A percentile compares a stretch with the other conserved stretches of the same genome.
Evolutionary conservation across 2,329 filamentous ascomycete species (phyloP).

Genomic region (Aspergillus versicolor): DNA sequence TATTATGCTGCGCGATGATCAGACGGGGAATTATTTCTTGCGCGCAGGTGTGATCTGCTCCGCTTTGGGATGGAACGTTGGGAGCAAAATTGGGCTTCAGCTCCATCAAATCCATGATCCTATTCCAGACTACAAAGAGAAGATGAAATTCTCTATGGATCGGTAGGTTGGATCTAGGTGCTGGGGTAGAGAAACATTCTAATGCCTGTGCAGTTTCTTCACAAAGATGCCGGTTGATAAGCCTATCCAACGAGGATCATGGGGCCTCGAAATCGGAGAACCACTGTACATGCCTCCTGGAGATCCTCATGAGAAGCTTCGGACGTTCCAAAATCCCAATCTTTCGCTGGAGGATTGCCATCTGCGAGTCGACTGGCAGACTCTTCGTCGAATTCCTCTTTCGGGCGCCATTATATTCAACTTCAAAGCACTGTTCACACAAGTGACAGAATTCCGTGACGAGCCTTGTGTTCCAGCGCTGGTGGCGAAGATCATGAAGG

Average conservation of each 20-base stretch:
- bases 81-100: constrained; percentile 68
- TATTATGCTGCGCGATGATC: constrained; percentile 69
- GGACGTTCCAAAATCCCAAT: constrained; percentile 57
- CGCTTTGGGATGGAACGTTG: constrained; percentile 75
- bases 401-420: constrained; percentile 79
- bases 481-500: constrained; percentile 65
- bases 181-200: background rate
- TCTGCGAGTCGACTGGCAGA: constrained; percentile 86
- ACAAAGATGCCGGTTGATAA: constrained; percentile 71
- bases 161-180: constrained; percentile 50
- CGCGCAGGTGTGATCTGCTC: constrained; percentile 77
- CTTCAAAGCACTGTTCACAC: constrained; percentile 84
- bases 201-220: constrained; percentile 62
- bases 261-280: constrained; percentile 74
- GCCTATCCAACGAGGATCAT: constrained; percentile 80
- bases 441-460: constrained; percentile 64
- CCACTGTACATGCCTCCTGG: constrained; percentile 74
- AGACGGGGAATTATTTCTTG: constrained; percentile 71
- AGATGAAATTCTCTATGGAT: constrained; percentile 87
- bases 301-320: constrained; percentile 62
- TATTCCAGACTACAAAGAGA: constrained; percentile 82
- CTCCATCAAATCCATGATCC: constrained; percentile 70
- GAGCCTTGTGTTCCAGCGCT: constrained; percentile 73
- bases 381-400: constrained; percentile 72
- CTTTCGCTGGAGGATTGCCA: constrained; percentile 61